Conservation (phyloP, 257 asterid species). For the Schizonepeta tenuifolia region DNA sequence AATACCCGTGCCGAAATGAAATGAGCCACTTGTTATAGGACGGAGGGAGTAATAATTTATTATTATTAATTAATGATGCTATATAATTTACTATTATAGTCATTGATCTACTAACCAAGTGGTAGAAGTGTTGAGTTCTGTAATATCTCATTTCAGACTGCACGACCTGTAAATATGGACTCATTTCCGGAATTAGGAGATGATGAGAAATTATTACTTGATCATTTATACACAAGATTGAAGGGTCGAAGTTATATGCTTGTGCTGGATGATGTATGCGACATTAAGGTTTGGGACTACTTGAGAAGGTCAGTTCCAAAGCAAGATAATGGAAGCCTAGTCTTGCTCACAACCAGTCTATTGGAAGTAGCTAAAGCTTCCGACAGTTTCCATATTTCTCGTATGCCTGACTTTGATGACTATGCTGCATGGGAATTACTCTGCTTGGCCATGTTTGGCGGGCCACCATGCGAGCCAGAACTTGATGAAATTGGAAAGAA, state of each 20-base stretch:
- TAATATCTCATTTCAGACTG: not conserved
- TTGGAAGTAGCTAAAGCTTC: not conserved
- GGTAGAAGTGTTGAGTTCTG: not conserved
- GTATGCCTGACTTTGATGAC: not conserved
- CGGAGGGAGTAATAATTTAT: too few relatives aligned
- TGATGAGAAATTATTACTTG: not conserved
- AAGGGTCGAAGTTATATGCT: not conserved
- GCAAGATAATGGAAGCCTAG: slow-evolving; percentile 13
- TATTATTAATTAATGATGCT: not conserved
- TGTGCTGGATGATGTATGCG: slow-evolving; percentile 16
- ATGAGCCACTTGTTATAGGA: too few relatives aligned
- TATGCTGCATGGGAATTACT: not conserved
- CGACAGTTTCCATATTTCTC: not conserved
- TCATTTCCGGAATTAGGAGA: too few relatives aligned
- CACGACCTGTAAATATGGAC: not conserved
- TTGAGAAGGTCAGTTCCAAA: not conserved
- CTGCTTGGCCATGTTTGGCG: not conserved
- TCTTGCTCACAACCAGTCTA: not conserved
- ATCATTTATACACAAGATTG: not conserved
- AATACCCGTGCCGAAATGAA: too few relatives aligned
- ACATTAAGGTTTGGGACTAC: not conserved
- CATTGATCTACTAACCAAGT: not conserved
- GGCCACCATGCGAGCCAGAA: not conserved
- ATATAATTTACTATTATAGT: not conserved
- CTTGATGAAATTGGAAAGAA: not conserved